A percentile compares a stretch with the other conserved stretches of the same genome.
phyloP scores from a whole-genome alignment of 805 yeast species.

The Vanderwaltozyma polyspora region DNA sequence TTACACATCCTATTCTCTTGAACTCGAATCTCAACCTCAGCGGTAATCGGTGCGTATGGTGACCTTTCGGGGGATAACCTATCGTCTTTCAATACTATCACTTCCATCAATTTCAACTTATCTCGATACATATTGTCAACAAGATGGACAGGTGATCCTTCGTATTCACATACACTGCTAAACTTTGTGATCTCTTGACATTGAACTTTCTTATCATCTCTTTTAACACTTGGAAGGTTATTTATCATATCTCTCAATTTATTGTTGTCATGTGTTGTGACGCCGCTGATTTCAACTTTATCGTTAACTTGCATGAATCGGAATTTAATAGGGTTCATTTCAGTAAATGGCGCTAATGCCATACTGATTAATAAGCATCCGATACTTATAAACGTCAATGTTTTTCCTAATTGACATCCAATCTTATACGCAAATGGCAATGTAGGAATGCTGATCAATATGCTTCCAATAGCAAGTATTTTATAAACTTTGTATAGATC shows the following conservation, averaged over 20 bases:
- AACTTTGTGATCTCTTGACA: conserved; percentile 36
- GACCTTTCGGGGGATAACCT: conserved; percentile 35
- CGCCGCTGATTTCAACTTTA: conserved; percentile 7
- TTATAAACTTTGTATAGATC: conserved; percentile 30
- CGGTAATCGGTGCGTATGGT: conserved; percentile 53
- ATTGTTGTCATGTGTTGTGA: conserved; percentile 1
- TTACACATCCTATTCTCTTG: conserved; percentile 56
- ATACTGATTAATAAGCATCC: conserved; percentile 31
- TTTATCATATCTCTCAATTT: conserved; percentile 33
- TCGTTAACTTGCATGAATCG: conserved; percentile 55
- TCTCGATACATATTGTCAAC: conserved; percentile 29
- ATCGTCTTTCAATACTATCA: conserved; percentile 42
- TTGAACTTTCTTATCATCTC: conserved; percentile 15
- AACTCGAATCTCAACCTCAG: conserved; percentile 47
- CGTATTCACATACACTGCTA: conserved; percentile 42
- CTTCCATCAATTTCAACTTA: conserved; percentile 31
- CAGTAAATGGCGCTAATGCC: conserved; percentile 47
- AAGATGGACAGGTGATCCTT: conserved; percentile 23
- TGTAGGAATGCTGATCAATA: conserved; percentile 37
- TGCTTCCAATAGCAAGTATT: conserved; percentile 26
- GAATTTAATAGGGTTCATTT: conserved; percentile 55
- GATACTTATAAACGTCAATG: conserved; percentile 19
- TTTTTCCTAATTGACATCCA: conserved; percentile 32
- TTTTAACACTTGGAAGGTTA: conserved; percentile 57
- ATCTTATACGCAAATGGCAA: conserved; percentile 62